phyloP scores from a whole-genome alignment of 257 asterid genomes.

The Echium plantagineum region DNA sequence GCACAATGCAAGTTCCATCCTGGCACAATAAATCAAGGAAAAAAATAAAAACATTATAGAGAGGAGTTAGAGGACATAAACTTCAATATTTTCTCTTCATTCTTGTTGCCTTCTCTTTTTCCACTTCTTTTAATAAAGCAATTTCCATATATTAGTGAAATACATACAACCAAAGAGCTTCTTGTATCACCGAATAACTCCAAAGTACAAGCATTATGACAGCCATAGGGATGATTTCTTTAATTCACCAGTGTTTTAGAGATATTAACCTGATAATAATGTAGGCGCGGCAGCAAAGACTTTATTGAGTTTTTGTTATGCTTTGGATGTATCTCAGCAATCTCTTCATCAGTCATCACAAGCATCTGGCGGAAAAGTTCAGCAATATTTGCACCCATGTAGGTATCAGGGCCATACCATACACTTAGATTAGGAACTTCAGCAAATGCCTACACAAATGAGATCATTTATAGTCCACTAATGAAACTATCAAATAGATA shows the following conservation, averaged over 20 bases:
- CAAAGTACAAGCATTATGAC: too few relatives aligned
- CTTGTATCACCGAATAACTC: too few relatives aligned
- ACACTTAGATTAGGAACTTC: constrained; percentile 61
- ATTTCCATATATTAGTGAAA: too few relatives aligned
- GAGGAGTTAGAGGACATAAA: neutral
- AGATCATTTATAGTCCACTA: neutral
- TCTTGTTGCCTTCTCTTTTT: too few relatives aligned
- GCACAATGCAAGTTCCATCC: constrained; percentile 97
- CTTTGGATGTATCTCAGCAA: constrained; percentile 65
- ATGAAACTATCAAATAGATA: neutral
- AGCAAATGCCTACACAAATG: constrained; percentile 59
- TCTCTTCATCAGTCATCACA: constrained; percentile 84
- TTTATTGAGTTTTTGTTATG: constrained; percentile 54
- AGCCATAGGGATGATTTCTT: neutral
- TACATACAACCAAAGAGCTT: too few relatives aligned
- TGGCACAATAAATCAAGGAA: constrained; percentile 17
- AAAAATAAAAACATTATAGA: neutral
- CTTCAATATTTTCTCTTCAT: neutral
- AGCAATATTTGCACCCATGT: constrained; percentile 93
- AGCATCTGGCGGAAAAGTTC: constrained; percentile 82
- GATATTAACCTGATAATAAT: constrained; percentile 68
- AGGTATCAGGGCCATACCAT: constrained; percentile 95
- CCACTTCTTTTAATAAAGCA: too few relatives aligned
- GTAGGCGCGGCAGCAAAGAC: constrained; percentile 84
- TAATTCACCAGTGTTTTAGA: neutral